phyloP scores from a whole-genome alignment of 2,329 filamentous ascomycete species.

The Fusarium dimerum region DNA sequence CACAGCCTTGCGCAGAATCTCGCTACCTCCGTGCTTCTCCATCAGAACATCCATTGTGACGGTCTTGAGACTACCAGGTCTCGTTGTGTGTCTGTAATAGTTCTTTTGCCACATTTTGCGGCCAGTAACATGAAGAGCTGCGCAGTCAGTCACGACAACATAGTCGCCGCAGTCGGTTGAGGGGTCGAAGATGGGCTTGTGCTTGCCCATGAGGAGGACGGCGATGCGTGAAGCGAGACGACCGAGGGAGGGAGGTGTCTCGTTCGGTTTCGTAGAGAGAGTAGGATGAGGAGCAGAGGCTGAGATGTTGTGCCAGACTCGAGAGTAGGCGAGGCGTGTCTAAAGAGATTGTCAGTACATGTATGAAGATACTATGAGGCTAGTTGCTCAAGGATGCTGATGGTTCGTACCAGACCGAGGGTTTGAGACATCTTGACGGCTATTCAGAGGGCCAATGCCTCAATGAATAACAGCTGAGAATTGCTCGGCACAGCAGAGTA shows the following conservation, averaged over 20 bases:
- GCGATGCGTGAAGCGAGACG: conserved; percentile 88
- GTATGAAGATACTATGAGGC: conserved; percentile 11
- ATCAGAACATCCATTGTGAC: conserved; percentile 96
- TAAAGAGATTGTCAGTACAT: conserved; percentile 38
- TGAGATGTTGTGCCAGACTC: conserved; percentile 88
- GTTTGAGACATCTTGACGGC: conserved; percentile 71
- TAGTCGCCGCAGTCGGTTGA: conserved; percentile 99
- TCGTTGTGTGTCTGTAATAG: conserved; percentile 93
- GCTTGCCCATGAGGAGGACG: conserved; percentile 90
- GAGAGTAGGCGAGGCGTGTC: conserved; percentile 95
- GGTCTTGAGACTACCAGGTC: conserved; percentile 80
- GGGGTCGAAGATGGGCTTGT: conserved; percentile 97
- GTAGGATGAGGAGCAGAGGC: conserved; percentile 66
- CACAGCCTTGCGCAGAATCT: conserved; percentile 89
- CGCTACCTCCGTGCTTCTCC: conserved; percentile 88
- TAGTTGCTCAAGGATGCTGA: conserved; percentile 1
- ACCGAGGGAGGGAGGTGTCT: conserved; percentile 78
- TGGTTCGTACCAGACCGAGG: conserved; percentile 65
- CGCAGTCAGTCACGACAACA: conserved; percentile 89
- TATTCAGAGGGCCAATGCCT: conserved; percentile 20
- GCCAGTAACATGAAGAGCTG: conserved; percentile 83
- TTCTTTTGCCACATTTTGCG: conserved; percentile 92
- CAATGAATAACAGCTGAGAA: conserved; percentile 9
- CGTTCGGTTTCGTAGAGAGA: conserved; percentile 57
- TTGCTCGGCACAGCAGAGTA: conserved; percentile 10